phyloP scores from a whole-genome alignment of 257 asterid genomes.

The Fraxinus quadrangulata region DNA sequence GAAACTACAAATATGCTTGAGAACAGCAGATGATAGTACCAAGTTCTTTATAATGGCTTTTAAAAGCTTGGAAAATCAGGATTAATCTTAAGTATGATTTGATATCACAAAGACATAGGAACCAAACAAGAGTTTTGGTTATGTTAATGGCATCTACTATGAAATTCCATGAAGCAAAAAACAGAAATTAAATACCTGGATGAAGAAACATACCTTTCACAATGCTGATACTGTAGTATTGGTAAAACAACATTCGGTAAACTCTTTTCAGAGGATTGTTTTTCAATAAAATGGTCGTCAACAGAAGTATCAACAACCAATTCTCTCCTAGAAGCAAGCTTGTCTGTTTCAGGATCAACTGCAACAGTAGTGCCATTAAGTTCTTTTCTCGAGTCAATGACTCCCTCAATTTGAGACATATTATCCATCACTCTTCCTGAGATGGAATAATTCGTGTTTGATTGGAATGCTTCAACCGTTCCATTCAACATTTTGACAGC shows the following conservation, averaged over 20 bases:
- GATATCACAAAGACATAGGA: no score
- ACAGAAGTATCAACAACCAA: conserved; percentile 33
- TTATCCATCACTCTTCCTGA: conserved; percentile 40
- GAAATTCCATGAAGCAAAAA: conserved; percentile 17
- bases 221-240: conserved; percentile 61
- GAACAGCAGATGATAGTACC: not conserved
- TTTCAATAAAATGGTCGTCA: conserved; percentile 34
- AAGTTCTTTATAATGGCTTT: not conserved
- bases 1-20: no score
- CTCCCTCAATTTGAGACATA: conserved; percentile 45
- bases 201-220: conserved; percentile 84
- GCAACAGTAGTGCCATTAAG: conserved; percentile 29
- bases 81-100: no score
- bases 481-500: conserved; percentile 41
- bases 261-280: conserved; percentile 51
- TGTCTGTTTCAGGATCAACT: conserved; percentile 47
- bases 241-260: conserved; percentile 59
- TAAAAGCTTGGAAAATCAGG: no score
- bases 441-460: conserved; percentile 40
- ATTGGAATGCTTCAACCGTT: conserved; percentile 45
- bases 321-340: conserved; percentile 41
- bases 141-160: no score
- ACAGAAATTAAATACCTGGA: conserved; percentile 52
- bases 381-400: conserved; percentile 37
- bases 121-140: no score